phyloP scores from a whole-genome alignment of 2,329 filamentous ascomycete species.

The Cladobotryum mycophilum region DNA sequence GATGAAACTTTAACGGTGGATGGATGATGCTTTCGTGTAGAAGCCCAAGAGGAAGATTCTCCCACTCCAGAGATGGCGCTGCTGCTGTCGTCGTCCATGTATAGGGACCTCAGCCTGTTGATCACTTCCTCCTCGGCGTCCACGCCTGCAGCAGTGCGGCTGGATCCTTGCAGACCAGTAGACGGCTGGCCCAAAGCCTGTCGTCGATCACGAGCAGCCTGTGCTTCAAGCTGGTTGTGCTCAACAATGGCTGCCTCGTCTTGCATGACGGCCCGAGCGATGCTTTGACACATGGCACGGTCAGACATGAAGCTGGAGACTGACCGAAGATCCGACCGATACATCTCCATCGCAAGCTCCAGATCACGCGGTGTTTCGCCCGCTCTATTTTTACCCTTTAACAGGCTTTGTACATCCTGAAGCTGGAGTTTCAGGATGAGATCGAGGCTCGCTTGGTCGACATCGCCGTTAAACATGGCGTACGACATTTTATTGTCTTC shows the following conservation, averaged over 20 bases:
- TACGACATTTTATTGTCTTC: too few relatives aligned
- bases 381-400: constrained; percentile 13
- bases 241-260: constrained; percentile 12
- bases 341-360: constrained; percentile 11
- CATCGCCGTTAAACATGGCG: neutral
- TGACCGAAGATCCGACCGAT: constrained; percentile 12
- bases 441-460: constrained; percentile 12
- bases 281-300: constrained; percentile 14
- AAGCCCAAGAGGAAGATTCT: constrained; percentile 1
- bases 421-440: constrained; percentile 16
- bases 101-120: neutral
- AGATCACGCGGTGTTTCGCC: constrained; percentile 9
- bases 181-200: neutral
- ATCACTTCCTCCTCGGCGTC: constrained; percentile 4
- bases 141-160: too few relatives aligned
- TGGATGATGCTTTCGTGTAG: neutral
- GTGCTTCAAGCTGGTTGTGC: constrained; percentile 1
- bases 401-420: constrained; percentile 11
- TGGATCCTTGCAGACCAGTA: neutral
- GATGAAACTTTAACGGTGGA: neutral
- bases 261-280: constrained; percentile 11
- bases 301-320: constrained; percentile 8
- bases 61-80: neutral
- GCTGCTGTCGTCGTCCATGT: neutral
- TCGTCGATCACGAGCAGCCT: constrained; percentile 1